Base-by-base conservation (phyloP, 306 rosid species). In the Comarum palustre region DNA sequence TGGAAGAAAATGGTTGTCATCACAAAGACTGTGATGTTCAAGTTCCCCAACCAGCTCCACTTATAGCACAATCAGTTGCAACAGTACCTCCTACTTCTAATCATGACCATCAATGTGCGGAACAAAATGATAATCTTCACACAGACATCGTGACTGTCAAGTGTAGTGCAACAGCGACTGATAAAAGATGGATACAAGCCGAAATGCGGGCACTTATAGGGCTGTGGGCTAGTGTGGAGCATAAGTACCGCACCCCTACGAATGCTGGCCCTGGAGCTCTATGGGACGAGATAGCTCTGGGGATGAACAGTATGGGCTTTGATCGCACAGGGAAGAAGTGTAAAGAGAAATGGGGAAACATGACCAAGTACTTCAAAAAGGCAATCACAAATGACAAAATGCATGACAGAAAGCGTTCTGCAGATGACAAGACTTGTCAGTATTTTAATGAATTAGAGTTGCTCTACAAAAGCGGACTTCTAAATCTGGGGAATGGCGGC, bases 331-430 rank as follows among this genome's bases (percentile, higher is more conserved):
- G 89, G 20, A 89, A 82, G 79, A 88, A 86, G 78, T 94, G 98
- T 57, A 89, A 82, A 81, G 93, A 94, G 80, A 91, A 91, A 81
- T 91, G 97, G 97, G 95, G 88, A 61, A 87, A 89, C 88, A 89
- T 91, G 74, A 91, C 88, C 84, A 91, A 88, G 84, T 87, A 94
- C 67, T 89, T 87, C 78, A 89, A 73, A 72, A 87, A 81, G 81
- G 79, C 88, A 3, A 57, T 73, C 8, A 89, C 76, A 57, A 83
- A 78, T 10, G 90, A 90, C 68, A 91, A 81, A 82, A 84, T 85
- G 73, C 80, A 78, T 10, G 90, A 90, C 68, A 91, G 81, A 82
- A 84, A 87, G 73, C 80, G 79, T 73, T 75, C 69, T 50, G 70
- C 68, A 8, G 86, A 84, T 67, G 77, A 79, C 55, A 89, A 86